phyloP scores from a whole-genome alignment of 192 early-diverging fungal species.

The Umbelopsis isabellina region DNA sequence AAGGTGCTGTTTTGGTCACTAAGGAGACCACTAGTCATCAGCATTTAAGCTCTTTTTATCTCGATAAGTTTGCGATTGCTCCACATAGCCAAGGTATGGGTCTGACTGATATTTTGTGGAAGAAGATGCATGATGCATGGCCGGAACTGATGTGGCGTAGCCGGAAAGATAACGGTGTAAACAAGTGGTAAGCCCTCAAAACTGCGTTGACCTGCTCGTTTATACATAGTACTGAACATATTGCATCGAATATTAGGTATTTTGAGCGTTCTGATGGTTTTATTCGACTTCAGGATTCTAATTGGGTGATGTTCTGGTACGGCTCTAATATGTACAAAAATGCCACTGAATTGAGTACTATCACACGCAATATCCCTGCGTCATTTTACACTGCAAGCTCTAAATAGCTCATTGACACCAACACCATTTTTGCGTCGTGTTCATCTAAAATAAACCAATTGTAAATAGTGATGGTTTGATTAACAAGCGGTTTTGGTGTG shows the following conservation, averaged over 20 bases:
- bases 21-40: constrained; percentile 49
- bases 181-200: constrained; percentile 75
- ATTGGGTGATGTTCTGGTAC: constrained; percentile 94
- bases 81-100: constrained; percentile 90
- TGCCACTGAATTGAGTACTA: constrained; percentile 26
- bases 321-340: constrained; percentile 48
- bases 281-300: constrained; percentile 56
- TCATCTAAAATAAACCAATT: background rate
- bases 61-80: constrained; percentile 93
- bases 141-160: constrained; percentile 83
- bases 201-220: background rate
- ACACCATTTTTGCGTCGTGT: background rate
- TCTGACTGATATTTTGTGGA: constrained; percentile 94
- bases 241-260: constrained; percentile 57
- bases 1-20: constrained; percentile 88
- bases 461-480: background rate
- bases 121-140: constrained; percentile 68
- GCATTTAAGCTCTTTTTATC: constrained; percentile 51
- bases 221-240: background rate
- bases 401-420: background rate
- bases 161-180: constrained; percentile 84
- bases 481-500: too few species aligned
- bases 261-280: constrained; percentile 92
- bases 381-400: constrained; percentile 22
- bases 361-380: constrained; percentile 36